Evolutionary conservation across 1,284 basidiomycete genomes (phyloP).

Genomic region (Acaromyces ingoldii): DNA sequence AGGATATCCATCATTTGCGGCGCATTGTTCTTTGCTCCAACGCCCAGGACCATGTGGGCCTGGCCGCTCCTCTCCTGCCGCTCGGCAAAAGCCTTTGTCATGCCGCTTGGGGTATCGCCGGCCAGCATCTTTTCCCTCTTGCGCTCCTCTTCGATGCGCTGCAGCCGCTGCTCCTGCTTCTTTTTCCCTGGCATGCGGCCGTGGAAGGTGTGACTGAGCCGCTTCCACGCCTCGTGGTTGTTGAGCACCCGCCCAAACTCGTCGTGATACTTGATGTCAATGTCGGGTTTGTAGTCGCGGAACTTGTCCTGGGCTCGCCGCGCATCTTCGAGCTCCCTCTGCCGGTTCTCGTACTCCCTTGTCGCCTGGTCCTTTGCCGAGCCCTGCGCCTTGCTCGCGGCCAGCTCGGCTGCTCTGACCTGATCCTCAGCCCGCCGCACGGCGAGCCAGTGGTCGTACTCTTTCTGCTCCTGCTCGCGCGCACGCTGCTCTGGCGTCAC

Average conservation of each 20-base stretch:
- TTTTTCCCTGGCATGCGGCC: slow-evolving; percentile 45
- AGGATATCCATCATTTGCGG: slow-evolving; percentile 44
- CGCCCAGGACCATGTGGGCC: slow-evolving; percentile 50
- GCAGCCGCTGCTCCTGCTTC: slow-evolving; percentile 42
- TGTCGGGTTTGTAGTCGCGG: slow-evolving; percentile 91
- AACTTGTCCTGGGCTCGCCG: slow-evolving; percentile 75
- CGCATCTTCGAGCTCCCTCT: slow-evolving; percentile 85
- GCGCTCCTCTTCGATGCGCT: slow-evolving; percentile 43
- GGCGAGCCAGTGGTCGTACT: slow-evolving; percentile 84
- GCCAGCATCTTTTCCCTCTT: slow-evolving; percentile 45
- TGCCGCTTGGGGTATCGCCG: slow-evolving; percentile 46
- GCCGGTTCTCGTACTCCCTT: slow-evolving; percentile 86
- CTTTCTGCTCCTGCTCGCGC: slow-evolving; percentile 74
- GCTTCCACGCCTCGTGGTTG: slow-evolving; percentile 68
- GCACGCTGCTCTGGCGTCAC: slow-evolving; percentile 65
- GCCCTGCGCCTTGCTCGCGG: slow-evolving; percentile 50
- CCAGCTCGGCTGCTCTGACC: slow-evolving; percentile 71
- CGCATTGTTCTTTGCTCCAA: slow-evolving; percentile 38
- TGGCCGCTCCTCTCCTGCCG: slow-evolving; percentile 44
- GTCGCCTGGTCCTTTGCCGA: slow-evolving; percentile 76
- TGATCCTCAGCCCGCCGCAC: slow-evolving; percentile 71
- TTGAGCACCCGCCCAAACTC: slow-evolving; percentile 77
- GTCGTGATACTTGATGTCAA: slow-evolving; percentile 94
- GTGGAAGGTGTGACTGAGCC: slow-evolving; percentile 48
- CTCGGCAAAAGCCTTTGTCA: slow-evolving; percentile 42